Conservation (phyloP, 257 asterid genomes). For the Plectranthus barbatus region DNA sequence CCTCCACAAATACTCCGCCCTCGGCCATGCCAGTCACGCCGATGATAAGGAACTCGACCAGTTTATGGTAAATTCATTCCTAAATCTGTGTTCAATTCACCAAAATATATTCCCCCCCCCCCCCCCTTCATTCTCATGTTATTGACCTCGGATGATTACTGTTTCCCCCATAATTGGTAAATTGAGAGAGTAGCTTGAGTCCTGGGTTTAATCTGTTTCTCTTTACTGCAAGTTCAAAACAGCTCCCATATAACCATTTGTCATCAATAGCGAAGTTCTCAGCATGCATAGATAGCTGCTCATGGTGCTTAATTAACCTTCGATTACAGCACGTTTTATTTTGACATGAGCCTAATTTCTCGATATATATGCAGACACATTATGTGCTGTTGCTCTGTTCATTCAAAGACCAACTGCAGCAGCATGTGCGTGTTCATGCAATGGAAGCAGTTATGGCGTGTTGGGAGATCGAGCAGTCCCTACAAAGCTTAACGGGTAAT, state of each 20-base stretch:
- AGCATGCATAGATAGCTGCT: background rate
- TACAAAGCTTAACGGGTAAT: constrained; percentile 59
- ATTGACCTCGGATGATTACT: no score
- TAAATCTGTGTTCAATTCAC: background rate
- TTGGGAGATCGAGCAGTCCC: constrained; percentile 68
- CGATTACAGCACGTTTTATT: no score
- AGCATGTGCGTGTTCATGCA: constrained; percentile 69
- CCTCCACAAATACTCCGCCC: constrained; percentile 40
- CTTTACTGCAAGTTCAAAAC: no score
- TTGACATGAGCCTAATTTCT: background rate
- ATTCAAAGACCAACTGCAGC: constrained; percentile 64
- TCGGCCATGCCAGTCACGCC: constrained; percentile 41
- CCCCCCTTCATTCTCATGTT: no score
- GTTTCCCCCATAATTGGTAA: no score
- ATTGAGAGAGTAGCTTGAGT: no score
- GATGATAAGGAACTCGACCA: constrained; percentile 61
- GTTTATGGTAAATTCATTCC: constrained; percentile 37
- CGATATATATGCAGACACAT: constrained; percentile 33
- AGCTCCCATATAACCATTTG: no score
- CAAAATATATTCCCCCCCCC: no score
- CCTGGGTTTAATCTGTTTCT: no score
- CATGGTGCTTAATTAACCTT: background rate
- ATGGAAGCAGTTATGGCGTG: constrained; percentile 79
- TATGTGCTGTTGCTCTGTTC: constrained; percentile 58
- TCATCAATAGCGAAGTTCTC: background rate